Percentiles rank a stretch among this genome's conserved stretches.
These are phyloP conservation scores for Diaporthe nobilis DNA, from an alignment of 2,329 filamentous ascomycete species.

Conservation along the genomic window DNA sequence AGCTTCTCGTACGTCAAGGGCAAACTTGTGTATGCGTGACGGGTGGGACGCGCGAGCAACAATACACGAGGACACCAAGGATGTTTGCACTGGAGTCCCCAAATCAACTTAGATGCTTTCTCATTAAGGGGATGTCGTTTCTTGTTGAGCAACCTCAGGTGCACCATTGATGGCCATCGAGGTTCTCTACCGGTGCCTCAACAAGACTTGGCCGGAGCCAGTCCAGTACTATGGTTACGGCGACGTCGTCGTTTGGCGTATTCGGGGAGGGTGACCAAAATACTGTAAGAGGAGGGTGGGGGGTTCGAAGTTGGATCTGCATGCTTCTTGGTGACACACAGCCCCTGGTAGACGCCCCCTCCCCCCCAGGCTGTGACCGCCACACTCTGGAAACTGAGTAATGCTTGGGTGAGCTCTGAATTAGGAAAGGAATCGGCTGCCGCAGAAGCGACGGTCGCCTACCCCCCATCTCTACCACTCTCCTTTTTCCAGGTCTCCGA, in stretches of 20 bases:
- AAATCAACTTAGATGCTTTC: conserved; percentile 8
- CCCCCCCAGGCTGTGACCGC: conserved; percentile 5
- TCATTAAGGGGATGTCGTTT: conserved; percentile 5
- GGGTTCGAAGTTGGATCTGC: conserved; percentile 14
- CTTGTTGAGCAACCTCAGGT: conserved; percentile 18
- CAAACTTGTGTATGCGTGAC: conserved; percentile 39
- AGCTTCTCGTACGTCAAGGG: conserved; percentile 25
- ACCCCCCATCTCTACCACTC: background rate
- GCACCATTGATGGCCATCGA: conserved; percentile 3
- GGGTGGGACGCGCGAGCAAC: conserved; percentile 30
- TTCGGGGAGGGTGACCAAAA: background rate
- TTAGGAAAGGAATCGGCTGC: background rate
- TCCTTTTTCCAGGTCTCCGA: background rate
- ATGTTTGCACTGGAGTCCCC: conserved; percentile 34
- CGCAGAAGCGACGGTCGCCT: background rate
- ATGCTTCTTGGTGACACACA: conserved; percentile 22
- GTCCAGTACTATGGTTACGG: background rate
- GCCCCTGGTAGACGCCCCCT: background rate
- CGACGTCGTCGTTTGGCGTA: background rate
- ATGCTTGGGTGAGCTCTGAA: background rate
- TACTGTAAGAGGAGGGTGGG: background rate
- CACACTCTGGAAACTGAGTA: conserved; percentile 15
- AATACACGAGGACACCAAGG: conserved; percentile 27
- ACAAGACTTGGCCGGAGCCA: conserved; percentile 14
- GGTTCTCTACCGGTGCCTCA: conserved; percentile 1